Evolutionary conservation across 1,284 basidiomycete genomes (phyloP), one percentile per base, ranked within the genome.

Genomic region (Ustilago esculenta): DNA sequence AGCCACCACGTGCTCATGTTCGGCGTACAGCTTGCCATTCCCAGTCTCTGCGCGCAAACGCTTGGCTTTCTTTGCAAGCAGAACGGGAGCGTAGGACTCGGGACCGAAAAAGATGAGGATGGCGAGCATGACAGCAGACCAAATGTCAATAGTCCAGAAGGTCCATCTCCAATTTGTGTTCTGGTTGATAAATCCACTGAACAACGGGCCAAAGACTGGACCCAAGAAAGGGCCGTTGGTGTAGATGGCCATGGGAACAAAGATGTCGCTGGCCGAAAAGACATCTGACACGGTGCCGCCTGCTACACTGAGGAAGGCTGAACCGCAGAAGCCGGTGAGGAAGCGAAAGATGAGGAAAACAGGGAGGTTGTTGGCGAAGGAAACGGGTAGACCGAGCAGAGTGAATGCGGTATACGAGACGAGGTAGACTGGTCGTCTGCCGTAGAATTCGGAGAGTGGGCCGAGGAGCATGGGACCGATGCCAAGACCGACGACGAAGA

Each of bases 361-460:
- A 24, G 67, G 68, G 17, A 79, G 65, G 57, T 82, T 82, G 57
- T 79, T 69, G 23, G 74, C 75, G 15, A 80, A 69, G 2, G 76
- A 75, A 9, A 71, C 72, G 11, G 65, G 65, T 11, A 77, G 37
- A 4, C 66, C 70, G 36, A 75, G 58, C 30, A 68, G 45, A 9
- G 75, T 64, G 45, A 75, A 67, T 12, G 56, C 59, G 2, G 60
- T 51, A 23, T 70, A 74, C n/a, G 73, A 69, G 35, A 71, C 33
- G 18, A 77, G 45, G 34, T 77, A 77, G 36, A 79, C 57, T 11
- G 69, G 72, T 32, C 65, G 34, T 4, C 74, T 41, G 2, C 89
- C 89, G 66, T 87, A 85, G 23, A 88, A 84, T 70, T 87, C 86
- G 36, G 84, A 85, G 6, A 86, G 69, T 0, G 87, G 88, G 0